A percentile compares a stretch with the other conserved stretches of the same genome.
Conservation (phyloP, 148 eudicot species). For the Vaccinium corymbosum region DNA sequence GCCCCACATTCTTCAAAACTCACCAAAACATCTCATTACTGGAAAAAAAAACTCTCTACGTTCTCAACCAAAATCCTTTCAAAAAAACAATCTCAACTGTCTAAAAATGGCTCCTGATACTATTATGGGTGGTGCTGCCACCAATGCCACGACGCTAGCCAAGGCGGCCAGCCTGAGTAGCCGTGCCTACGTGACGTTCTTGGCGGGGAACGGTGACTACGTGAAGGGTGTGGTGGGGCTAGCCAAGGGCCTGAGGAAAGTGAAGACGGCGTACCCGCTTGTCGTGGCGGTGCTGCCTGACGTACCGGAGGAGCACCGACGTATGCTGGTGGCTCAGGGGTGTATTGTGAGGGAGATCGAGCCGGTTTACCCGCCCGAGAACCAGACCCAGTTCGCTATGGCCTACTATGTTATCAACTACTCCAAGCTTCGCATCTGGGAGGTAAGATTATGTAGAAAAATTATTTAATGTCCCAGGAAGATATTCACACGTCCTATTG, state of each 20-base stretch:
- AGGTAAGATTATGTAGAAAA: conserved; percentile 28
- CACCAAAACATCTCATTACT: background rate
- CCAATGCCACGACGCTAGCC: conserved; percentile 16
- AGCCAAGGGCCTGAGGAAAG: conserved; percentile 75
- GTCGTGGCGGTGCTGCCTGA: conserved; percentile 81
- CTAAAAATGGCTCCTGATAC: conserved; percentile 22
- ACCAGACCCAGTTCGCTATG: conserved; percentile 75
- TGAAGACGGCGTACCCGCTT: conserved; percentile 53
- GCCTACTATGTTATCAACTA: conserved; percentile 83
- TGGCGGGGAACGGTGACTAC: conserved; percentile 83
- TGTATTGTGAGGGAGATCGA: conserved; percentile 66
- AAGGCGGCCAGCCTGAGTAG: conserved; percentile 35
- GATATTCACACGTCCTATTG: too few relatives aligned
- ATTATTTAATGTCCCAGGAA: too few relatives aligned
- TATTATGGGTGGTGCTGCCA: background rate
- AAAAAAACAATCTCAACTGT: background rate
- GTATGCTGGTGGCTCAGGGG: conserved; percentile 58
- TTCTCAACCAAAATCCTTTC: background rate
- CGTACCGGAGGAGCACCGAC: conserved; percentile 79
- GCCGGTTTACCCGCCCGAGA: conserved; percentile 68
- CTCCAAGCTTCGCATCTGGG: conserved; percentile 85
- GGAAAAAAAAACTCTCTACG: background rate
- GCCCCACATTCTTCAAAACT: background rate
- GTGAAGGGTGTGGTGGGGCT: conserved; percentile 79
- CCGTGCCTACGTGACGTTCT: conserved; percentile 62